Base-by-base conservation (phyloP, 768 basidiomycete genomes). In the Amyloporia xantha region DNA sequence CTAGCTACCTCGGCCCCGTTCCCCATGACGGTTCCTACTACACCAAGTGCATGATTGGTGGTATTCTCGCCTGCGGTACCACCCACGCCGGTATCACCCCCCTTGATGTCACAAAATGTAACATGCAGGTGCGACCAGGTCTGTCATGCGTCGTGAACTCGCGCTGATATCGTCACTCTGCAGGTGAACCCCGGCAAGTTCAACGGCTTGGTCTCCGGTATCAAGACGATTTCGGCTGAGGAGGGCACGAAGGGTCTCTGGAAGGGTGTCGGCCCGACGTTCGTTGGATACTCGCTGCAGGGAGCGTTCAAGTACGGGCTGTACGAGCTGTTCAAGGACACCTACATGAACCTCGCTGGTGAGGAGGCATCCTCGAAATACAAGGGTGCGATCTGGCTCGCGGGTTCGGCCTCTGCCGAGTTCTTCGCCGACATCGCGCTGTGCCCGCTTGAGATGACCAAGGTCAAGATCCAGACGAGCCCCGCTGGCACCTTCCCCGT, bases 251-350 rank as follows among this genome's bases (percentile, higher is more conserved):
- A 68, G 33, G 94, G 91, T 68, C 81, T 96, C 68, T 87, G 92
- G 83, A 97, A 95, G 70, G 94, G 94, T 61, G 74, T 96, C 64
- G 89, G 89, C 30, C 94, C 94, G 47, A 97, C 94, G 51, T 74
- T 92, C 54, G 75, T 95, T 69, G 92, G 94, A 55, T 94, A 94
- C 75, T 90, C 91, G 7, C 78, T 92, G 60, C 94, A 96, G 73
- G 94, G 94, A 66, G 84, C 93, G 81, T 92, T 95, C 86, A 97
- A 97, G 72, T 96, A 91, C 68, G 94, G 94, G 73, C 88, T 94
- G 67, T 96, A 96, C 68, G 93, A 97, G 71, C 67, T 87, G 63
- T 97, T 94, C 87, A 97, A 95, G 77, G 93, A 96, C 68, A 50
- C 64, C 55, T 94, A 93, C 79, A 82, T 82, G 77, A 93, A 93